Evolutionary conservation across 306 rosid species (phyloP).

Genomic region (Vigna angularis): DNA sequence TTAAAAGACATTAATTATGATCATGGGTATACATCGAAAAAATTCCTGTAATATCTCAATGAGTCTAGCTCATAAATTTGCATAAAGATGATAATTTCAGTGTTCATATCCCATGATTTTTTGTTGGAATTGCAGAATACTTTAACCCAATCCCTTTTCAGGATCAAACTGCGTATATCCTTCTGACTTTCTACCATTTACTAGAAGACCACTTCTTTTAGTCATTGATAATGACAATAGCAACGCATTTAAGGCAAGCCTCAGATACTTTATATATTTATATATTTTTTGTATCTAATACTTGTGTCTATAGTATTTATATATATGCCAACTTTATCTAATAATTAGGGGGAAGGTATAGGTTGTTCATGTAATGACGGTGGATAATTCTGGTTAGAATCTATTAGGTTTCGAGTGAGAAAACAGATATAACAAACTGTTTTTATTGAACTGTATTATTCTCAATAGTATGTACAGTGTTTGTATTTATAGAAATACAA

Average conservation of each 20-base stretch:
- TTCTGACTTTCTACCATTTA: slow-evolving; percentile 84
- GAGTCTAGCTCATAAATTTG: slow-evolving; percentile 34
- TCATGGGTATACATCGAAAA: slow-evolving; percentile 18
- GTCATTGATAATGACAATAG: slow-evolving; percentile 82
- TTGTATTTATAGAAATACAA: too few species aligned
- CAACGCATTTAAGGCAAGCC: slow-evolving; percentile 89
- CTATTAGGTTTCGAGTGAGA: too few species aligned
- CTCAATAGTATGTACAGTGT: too few species aligned
- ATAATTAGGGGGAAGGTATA: slow-evolving; percentile 33
- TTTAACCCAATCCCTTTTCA: slow-evolving; percentile 58
- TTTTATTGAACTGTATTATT: too few species aligned
- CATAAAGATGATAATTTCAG: slow-evolving; percentile 23
- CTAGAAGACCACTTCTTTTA: slow-evolving; percentile 90
- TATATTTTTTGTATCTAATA: slow-evolving; percentile 31
- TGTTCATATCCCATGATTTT: slow-evolving; percentile 29
- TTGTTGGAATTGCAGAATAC: slow-evolving; percentile 38
- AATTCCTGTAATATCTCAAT: background rate
- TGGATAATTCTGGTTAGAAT: background rate
- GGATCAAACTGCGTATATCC: slow-evolving; percentile 87
- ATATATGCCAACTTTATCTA: slow-evolving; percentile 6
- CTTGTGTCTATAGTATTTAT: slow-evolving; percentile 16
- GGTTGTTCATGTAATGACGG: background rate
- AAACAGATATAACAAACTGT: too few species aligned
- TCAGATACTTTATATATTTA: slow-evolving; percentile 9
- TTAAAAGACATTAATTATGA: slow-evolving; percentile 33